Percentiles rank a stretch among this genome's conserved stretches.
Evolutionary conservation across 768 basidiomycete genomes (phyloP).

Genomic region (Boletellus ananas): DNA sequence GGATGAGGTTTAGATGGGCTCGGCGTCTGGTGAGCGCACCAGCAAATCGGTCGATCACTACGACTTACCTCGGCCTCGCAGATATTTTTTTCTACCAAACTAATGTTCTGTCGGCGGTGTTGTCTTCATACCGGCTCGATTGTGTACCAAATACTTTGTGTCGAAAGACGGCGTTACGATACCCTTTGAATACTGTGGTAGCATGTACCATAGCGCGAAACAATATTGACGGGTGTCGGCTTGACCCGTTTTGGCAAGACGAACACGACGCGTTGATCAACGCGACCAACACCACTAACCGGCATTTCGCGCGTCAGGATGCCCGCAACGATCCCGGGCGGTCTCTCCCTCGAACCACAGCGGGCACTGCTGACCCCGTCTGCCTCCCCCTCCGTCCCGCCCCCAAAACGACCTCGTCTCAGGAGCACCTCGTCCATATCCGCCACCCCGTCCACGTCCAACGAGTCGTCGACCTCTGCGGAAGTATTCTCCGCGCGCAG

Average conservation of each 20-base stretch:
- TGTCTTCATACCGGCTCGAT: constrained; percentile 4
- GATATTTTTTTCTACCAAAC: constrained; percentile 5
- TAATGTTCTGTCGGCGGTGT: constrained; percentile 10
- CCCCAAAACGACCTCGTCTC: constrained; percentile 48
- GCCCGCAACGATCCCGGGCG: constrained; percentile 5
- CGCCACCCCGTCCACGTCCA: constrained; percentile 30
- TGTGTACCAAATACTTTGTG: constrained; percentile 9
- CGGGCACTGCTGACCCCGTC: constrained; percentile 24
- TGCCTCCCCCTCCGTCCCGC: constrained; percentile 34
- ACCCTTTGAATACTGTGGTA: constrained; percentile 8
- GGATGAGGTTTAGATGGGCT: constrained; percentile 18
- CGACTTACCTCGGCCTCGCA: constrained; percentile 1
- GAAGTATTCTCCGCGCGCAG: constrained; percentile 54
- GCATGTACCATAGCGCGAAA: constrained; percentile 16
- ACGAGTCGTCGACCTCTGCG: constrained; percentile 25
- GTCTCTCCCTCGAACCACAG: constrained; percentile 10
- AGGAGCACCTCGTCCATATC: constrained; percentile 41
- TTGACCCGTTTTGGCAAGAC: constrained; percentile 12
- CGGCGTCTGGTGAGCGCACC: constrained; percentile 7
- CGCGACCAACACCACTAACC: constrained; percentile 5
- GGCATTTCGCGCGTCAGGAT: constrained; percentile 8
- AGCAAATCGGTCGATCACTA: not conserved
- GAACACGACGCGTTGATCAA: constrained; percentile 12
- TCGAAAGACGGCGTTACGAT: constrained; percentile 8
- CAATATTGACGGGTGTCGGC: not conserved